Base-by-base conservation (phyloP, 83 land plant species). In the Thuja plicata region DNA sequence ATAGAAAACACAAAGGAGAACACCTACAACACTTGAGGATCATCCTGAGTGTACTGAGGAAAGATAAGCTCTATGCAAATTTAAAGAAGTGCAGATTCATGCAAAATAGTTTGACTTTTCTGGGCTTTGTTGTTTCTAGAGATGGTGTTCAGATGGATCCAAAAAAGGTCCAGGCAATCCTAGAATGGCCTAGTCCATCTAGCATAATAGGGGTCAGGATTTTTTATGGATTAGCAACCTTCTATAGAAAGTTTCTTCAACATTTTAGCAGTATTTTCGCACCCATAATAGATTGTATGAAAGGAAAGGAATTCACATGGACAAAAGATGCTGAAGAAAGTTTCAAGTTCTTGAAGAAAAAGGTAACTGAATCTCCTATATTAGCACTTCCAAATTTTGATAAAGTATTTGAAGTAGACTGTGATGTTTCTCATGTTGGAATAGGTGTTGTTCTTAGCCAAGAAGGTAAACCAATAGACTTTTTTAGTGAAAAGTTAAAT, bases 71-170 rank as follows among this genome's bases (percentile, higher is more conserved):
- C 34, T 89, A 84, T 78, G 83, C 45, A 38, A 74, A 87, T 37
- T 17, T 73, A 5, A 35, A 35, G 21, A 89, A 91, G 88, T 89
- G 88, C 35, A 41, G 40, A 1, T 91, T 91, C 89, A 21, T 85
- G 37, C 12, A 50, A 21, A 46, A 48, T 1, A 48, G 1, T 8
- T 10, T 88, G 10, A 62, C 21, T 30, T 88, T 90, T 74, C 70
- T 90, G 16, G 91, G 89, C 21, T 87, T 52, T 71, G 15, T 90
- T 7, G 60, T 90, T 8, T 83, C 8, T 17, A 0, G 0, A 10
- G 71, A 85, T 16, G 92, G 92, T 2, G 12, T 86, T 5, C 21
- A 37, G 52, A 80, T 70, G 45, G 88, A 91, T 35, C 10, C 0
- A 0, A 19, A 32, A 30, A 76, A 76, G 80, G 80, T 76, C 2